phyloP scores from a whole-genome alignment of 495 filamentous ascomycete genomes.

The Hypomontagnella submonticulosa region DNA sequence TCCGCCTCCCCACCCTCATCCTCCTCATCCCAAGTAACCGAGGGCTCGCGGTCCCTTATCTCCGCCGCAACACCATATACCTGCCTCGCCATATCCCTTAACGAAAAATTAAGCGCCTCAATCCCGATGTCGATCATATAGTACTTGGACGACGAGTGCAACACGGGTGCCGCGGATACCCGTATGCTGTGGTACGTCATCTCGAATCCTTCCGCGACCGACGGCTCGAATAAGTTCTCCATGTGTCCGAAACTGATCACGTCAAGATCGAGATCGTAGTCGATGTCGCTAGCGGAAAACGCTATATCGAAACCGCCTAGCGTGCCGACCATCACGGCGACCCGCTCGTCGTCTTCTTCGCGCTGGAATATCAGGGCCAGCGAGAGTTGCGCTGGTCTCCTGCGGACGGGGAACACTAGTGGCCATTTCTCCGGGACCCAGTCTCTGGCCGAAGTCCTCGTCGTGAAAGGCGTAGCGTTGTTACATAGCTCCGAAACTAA shows the following conservation, averaged over 20 bases:
- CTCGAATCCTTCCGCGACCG: neutral
- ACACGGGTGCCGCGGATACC: slow-evolving; percentile 1
- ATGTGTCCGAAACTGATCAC: neutral
- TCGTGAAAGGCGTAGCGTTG: neutral
- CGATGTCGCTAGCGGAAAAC: slow-evolving; percentile 39
- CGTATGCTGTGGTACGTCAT: slow-evolving; percentile 1
- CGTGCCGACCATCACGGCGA: slow-evolving; percentile 16
- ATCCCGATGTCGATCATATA: slow-evolving; percentile 24
- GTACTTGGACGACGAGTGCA: neutral
- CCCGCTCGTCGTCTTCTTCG: neutral
- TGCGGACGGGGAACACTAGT: neutral
- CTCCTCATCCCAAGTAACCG: too few relatives aligned
- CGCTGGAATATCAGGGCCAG: slow-evolving; percentile 7
- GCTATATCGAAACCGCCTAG: slow-evolving; percentile 23
- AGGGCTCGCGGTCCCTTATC: too few relatives aligned
- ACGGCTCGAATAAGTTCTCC: slow-evolving; percentile 5
- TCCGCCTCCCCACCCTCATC: too few relatives aligned
- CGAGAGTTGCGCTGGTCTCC: slow-evolving; percentile 11
- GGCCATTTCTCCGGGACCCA: slow-evolving; percentile 4
- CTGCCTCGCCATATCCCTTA: slow-evolving; percentile 6
- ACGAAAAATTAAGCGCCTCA: slow-evolving; percentile 1
- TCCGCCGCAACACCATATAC: neutral
- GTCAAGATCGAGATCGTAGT: neutral
- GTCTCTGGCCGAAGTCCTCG: neutral
- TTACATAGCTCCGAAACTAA: neutral